Evolutionary conservation across 768 basidiomycete genomes (phyloP).

Genomic region (Dioszegia aurantiaca): DNA sequence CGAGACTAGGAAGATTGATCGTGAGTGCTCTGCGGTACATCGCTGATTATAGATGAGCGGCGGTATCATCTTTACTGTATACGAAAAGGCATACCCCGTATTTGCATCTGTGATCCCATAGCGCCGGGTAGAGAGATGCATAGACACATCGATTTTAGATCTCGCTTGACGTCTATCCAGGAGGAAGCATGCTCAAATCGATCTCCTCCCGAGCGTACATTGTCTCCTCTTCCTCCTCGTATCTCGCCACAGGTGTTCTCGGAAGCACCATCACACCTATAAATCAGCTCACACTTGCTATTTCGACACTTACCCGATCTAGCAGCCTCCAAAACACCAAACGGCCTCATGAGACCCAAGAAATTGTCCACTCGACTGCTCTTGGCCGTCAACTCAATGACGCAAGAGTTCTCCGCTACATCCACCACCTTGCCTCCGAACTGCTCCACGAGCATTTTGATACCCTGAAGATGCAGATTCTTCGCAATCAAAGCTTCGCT

Average conservation of each 20-base stretch:
- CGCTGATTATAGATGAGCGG: constrained; percentile 67
- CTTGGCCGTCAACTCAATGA: constrained; percentile 93
- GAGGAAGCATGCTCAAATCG: constrained; percentile 88
- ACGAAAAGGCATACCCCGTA: constrained; percentile 59
- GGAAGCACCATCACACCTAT: constrained; percentile 97
- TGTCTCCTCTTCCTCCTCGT: constrained; percentile 60
- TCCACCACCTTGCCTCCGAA: constrained; percentile 93
- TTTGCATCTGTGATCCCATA: constrained; percentile 25
- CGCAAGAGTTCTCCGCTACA: constrained; percentile 88
- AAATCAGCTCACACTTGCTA: constrained; percentile 9
- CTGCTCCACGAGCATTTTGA: constrained; percentile 76
- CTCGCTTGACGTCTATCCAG: constrained; percentile 61
- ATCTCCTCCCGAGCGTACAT: constrained; percentile 62
- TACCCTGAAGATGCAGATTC: constrained; percentile 83
- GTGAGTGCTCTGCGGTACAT: constrained; percentile 43
- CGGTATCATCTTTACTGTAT: constrained; percentile 87
- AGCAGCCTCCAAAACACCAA: constrained; percentile 92
- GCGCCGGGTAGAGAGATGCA: constrained; percentile 6
- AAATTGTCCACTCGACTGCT: constrained; percentile 88
- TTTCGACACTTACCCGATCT: constrained; percentile 69
- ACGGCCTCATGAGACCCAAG: constrained; percentile 83
- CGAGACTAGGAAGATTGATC: constrained; percentile 76
- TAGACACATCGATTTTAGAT: not conserved
- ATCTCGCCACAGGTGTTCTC: constrained; percentile 74
- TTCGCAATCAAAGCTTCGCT: constrained; percentile 83